Evolutionary conservation across 1,284 basidiomycete species (phyloP).

Genomic region (Heterobasidion irregulare): DNA sequence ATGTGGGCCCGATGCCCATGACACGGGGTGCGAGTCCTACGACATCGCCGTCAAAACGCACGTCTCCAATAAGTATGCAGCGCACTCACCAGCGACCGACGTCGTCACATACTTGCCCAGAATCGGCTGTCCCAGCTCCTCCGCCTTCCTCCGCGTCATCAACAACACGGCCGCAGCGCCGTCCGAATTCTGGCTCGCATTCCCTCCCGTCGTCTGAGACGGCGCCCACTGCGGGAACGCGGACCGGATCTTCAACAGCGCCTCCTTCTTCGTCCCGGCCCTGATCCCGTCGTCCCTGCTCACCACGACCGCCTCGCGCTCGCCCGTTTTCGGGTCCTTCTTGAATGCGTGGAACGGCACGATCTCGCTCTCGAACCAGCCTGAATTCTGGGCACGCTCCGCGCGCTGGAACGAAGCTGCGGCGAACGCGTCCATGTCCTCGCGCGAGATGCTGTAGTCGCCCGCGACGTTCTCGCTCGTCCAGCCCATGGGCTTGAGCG

Average conservation of each 20-base stretch:
- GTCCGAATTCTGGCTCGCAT: conserved; percentile 84
- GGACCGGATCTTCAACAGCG: conserved; percentile 57
- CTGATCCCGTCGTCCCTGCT: conserved; percentile 80
- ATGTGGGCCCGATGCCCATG: conserved; percentile 78
- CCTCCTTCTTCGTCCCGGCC: conserved; percentile 66
- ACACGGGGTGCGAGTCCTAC: conserved; percentile 66
- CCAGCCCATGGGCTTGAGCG: conserved; percentile 74
- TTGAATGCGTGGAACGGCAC: conserved; percentile 67
- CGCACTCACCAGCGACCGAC: conserved; percentile 7
- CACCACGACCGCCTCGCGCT: conserved; percentile 49
- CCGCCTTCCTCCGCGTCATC: conserved; percentile 83
- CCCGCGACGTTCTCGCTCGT: conserved; percentile 70
- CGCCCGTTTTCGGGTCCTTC: conserved; percentile 46
- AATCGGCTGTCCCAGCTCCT: conserved; percentile 67
- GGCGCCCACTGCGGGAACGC: conserved; percentile 90
- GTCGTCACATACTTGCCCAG: conserved; percentile 69
- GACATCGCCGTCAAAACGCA: background rate
- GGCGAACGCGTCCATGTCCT: conserved; percentile 78
- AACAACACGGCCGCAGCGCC: conserved; percentile 81
- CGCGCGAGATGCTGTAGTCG: conserved; percentile 72
- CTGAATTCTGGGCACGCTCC: conserved; percentile 51
- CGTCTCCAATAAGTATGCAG: background rate
- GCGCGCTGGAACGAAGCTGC: conserved; percentile 71
- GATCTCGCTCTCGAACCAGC: conserved; percentile 73
- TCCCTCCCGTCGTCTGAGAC: conserved; percentile 78